Percentiles rank a stretch among this genome's conserved stretches.
Evolutionary conservation across 306 rosid species (phyloP).

Genomic region (Crataegus laevigata): DNA sequence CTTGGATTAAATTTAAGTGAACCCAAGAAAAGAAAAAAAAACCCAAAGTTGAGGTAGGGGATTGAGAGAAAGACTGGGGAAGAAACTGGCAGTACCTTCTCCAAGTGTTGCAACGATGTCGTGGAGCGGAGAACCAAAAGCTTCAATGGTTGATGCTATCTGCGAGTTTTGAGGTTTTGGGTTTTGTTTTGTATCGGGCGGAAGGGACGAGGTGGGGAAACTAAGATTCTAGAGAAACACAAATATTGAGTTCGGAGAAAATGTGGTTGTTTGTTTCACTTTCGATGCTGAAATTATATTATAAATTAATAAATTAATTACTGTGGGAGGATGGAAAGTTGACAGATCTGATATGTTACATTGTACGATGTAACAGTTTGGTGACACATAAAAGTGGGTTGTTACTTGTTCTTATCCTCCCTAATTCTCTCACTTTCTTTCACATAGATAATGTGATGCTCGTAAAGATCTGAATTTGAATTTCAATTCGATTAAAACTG

Average conservation of each 20-base stretch:
- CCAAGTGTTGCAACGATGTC: not conserved
- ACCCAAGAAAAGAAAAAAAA: not conserved
- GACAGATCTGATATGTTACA: not conserved
- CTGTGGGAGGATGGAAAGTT: too few species aligned
- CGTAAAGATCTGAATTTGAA: not conserved
- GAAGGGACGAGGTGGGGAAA: constrained; percentile 10
- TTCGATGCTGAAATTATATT: not conserved
- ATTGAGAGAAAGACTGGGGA: not conserved
- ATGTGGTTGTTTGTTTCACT: not conserved
- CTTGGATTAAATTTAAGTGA: not conserved
- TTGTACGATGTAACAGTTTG: not conserved
- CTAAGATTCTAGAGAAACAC: not conserved
- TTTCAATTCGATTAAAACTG: too few species aligned
- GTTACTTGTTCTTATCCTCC: not conserved
- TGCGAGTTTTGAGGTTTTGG: not conserved
- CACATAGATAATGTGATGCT: too few species aligned
- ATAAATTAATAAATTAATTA: too few species aligned
- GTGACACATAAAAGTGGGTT: not conserved
- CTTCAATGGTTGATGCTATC: not conserved
- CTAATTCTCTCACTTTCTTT: not conserved
- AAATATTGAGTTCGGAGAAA: not conserved
- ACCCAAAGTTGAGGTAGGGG: not conserved
- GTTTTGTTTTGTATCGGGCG: constrained; percentile 10
- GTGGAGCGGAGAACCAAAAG: not conserved
- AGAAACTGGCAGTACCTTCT: not conserved